Evolutionary conservation across 1,139 yeast genomes (phyloP).

Genomic region (Scheffersomyces parashehatae): DNA sequence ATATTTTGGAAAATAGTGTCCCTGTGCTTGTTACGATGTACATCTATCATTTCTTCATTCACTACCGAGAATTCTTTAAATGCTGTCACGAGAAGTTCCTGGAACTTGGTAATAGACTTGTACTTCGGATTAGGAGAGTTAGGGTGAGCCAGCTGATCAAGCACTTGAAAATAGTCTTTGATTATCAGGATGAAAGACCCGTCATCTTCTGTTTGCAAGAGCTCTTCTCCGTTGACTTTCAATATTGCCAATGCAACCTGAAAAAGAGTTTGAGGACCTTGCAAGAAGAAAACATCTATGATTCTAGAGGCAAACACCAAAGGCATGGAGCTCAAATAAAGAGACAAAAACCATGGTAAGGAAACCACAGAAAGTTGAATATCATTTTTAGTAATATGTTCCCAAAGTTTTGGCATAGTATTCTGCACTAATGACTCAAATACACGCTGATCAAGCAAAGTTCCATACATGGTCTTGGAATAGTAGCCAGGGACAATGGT

Average conservation of each 20-base stretch:
- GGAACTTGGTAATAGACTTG: slow-evolving; percentile 77
- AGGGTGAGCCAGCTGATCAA: slow-evolving; percentile 83
- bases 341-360: slow-evolving; percentile 92
- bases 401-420: slow-evolving; percentile 88
- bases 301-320: slow-evolving; percentile 89
- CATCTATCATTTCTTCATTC: slow-evolving; percentile 70
- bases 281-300: slow-evolving; percentile 85
- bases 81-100: slow-evolving; percentile 86
- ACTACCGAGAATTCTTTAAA: slow-evolving; percentile 85
- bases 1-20: slow-evolving; percentile 81
- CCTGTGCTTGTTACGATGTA: slow-evolving; percentile 70
- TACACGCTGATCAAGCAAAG: slow-evolving; percentile 88
- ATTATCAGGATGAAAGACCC: slow-evolving; percentile 86
- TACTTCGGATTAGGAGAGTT: slow-evolving; percentile 64
- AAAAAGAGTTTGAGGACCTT: slow-evolving; percentile 86
- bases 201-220: slow-evolving; percentile 82
- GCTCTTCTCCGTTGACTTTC: slow-evolving; percentile 81
- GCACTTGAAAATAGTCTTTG: slow-evolving; percentile 74
- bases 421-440: slow-evolving; percentile 88
- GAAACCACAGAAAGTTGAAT: slow-evolving; percentile 95
- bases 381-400: slow-evolving; percentile 73
- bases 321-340: slow-evolving; percentile 93
- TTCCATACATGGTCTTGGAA: slow-evolving; percentile 97
- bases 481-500: slow-evolving; percentile 91
- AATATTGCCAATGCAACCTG: slow-evolving; percentile 92